Base-by-base conservation (phyloP, 1,284 basidiomycete species). In the Ustilago shanxiensis region DNA sequence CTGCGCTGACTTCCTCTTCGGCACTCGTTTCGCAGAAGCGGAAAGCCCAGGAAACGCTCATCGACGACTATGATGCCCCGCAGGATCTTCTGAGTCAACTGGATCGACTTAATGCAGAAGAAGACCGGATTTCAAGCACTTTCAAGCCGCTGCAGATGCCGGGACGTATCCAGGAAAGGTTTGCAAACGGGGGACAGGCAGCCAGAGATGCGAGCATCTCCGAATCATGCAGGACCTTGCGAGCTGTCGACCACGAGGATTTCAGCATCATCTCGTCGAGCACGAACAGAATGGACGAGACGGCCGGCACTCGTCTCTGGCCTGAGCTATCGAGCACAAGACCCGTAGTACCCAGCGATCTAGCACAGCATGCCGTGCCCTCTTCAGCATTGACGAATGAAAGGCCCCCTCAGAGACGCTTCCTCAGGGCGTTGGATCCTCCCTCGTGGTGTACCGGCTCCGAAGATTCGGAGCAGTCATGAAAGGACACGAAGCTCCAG, bases 11-110 rank as follows among this genome's bases (percentile, higher is more conserved):
- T 10, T 47, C 50, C 24, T 29, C 50, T 7, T 51, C 39, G 28
- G 26, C 39, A 3, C n/a, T 29, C 4, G 13, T 58, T 0, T 22
- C 60, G 18, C 51, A 58, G 16, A 72, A 72, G 35, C 56, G 70
- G 24, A 72, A 72, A 41, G 65, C 51, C 24, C 16, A 8, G 0
- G 54, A 53, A 8, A 60, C 52, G 2, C 13, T 53, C 8, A 14
- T 39, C 24, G 51, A 60, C 31, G 65, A 72, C 28, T 16, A 35
- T 3, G 60, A 67, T 44, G 65, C 24, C 2, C 56, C 70, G 24
- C 60, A 54, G 13, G 57, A 72, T 60, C 65, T 72, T 20, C 37
- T 72, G 52, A 67, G 70, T 24, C 55, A 66, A 47, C 57, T 72
- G 2, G 60, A 67, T 44, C 56, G 61, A 22, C 64, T 66, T 10